Evolutionary conservation across 2,329 filamentous ascomycete species (phyloP), one percentile per base, ranked within the genome.

Genomic region (Fusarium chaquense): DNA sequence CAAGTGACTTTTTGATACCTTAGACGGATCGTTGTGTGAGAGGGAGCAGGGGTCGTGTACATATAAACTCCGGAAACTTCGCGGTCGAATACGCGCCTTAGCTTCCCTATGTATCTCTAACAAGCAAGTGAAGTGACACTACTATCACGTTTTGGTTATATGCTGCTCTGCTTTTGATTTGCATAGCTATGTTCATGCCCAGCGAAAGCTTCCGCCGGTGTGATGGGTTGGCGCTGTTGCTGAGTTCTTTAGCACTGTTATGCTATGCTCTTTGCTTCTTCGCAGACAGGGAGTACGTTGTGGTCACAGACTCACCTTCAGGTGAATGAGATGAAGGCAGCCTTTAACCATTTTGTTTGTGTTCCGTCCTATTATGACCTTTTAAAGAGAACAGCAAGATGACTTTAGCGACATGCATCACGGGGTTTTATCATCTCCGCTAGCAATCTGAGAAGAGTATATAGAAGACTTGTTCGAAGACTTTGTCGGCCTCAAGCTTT

Each of bases 11-110:
- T 47, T 54, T 61, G 73, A 65, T 71, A 54, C 65, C 57, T 63
- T 59, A 52, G 67, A 68, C 62, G 65, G 70, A 68, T 70, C 61
- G 63, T 68, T 69, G 65, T 75, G 56, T 67, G 58, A 73, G 69
- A 70, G 67, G 71, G 58, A 61, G 68, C 71, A 53, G 69, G 73
- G 75, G 75, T 70, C 76, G 77, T 83, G 81, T 83, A 83, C 73
- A 82, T 83, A 82, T 79, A 71, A 77, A 77, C 73, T 76, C 72
- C 76, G 76, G 72, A 77, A 72, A 73, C 64, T 67, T 69, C 57
- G 77, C 77, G 76, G 76, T 78, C 71, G 74, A 78, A 78, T 76
- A 69, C 69, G 77, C 71, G 79, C 72, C 73, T 76, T 76, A 73
- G 76, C 74, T 76, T 76, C 74, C 75, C 74, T 78, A 76, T 77